phyloP scores from a whole-genome alignment of 2,329 filamentous ascomycete species.

The Epicoccum sorghinum region DNA sequence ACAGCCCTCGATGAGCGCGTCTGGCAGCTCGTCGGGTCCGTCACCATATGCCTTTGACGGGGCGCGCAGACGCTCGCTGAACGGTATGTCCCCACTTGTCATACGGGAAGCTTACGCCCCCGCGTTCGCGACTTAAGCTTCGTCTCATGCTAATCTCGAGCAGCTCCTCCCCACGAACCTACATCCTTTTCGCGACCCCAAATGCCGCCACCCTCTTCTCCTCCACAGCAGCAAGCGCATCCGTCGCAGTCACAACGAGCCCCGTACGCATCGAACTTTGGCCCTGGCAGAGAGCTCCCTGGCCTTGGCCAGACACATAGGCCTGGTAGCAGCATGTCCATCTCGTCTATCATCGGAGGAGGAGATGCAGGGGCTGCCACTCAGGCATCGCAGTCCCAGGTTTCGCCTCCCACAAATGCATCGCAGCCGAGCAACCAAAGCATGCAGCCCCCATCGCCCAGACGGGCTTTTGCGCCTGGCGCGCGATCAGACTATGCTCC shows the following conservation, averaged over 20 bases:
- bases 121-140: constrained; percentile 19
- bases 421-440: constrained; percentile 47
- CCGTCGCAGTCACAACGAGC: constrained; percentile 51
- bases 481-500: constrained; percentile 43
- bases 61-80: constrained; percentile 52
- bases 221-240: constrained; percentile 50
- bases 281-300: constrained; percentile 61
- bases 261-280: constrained; percentile 50
- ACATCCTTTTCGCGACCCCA: constrained; percentile 52
- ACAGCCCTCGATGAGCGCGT: constrained; percentile 43
- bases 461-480: constrained; percentile 40
- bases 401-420: constrained; percentile 52
- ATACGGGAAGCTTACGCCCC: constrained; percentile 44
- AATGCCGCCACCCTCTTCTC: constrained; percentile 59
- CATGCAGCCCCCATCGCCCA: constrained; percentile 57
- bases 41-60: constrained; percentile 52
- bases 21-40: constrained; percentile 38
- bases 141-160: constrained; percentile 30
- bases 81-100: constrained; percentile 43
- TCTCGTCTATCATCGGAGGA: constrained; percentile 72
- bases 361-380: constrained; percentile 53
- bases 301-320: constrained; percentile 59
- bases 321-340: constrained; percentile 72
- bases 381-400: constrained; percentile 53
- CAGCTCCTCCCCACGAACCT: constrained; percentile 46